Base-by-base conservation (phyloP, 345 rosid species). In the Raphanus sativus region DNA sequence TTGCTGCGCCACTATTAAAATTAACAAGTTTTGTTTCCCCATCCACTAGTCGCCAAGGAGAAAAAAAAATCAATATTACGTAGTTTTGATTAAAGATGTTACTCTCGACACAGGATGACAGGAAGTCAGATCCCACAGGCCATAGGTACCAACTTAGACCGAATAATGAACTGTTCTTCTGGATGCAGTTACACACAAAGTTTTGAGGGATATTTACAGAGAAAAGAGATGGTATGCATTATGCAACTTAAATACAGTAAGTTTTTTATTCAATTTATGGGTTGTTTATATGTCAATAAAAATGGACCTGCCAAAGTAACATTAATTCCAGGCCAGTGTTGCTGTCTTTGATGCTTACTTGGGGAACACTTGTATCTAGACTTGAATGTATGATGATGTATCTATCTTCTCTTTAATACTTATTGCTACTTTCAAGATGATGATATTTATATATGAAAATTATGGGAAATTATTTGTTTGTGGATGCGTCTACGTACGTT, bases 321-420 rank as follows among this genome's bases (percentile, higher is more conserved):
- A 74, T 25, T 74, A 66, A 28, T 55, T 63, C 70, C 17, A 74
- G 28, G 71, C 40, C 64, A 36, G 40, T 74, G 58, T 52, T 52
- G 63, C 33, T 73, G 70, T 73, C 58, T 52, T 50, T 52, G 58
- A 65, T 54, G 40, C 77, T 54, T 61, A 65, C 55, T 5, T 36
- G 52, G 77, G 58, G 62, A 54, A 74, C 70, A 74, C 2, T 55
- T 34, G 28, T 54, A 42, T 61, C 69, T 62, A 26, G 28, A 42
- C 58, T 60, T 42, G 29, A 40, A 65, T 36, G 11, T 33, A 33
- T 33, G 34, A n/a, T n/a, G n/a, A 32, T 32, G 34, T 48, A 48
- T 48, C 17, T 48, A 48, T n/a, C 55, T 48, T n/a, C 55, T 48
- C 17, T 48, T 48, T 5, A 48, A 48, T 48, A 48, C 1, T 48